Evolutionary conservation across 441 rosid genomes (phyloP).

Genomic region (Flueggea neowawraea): DNA sequence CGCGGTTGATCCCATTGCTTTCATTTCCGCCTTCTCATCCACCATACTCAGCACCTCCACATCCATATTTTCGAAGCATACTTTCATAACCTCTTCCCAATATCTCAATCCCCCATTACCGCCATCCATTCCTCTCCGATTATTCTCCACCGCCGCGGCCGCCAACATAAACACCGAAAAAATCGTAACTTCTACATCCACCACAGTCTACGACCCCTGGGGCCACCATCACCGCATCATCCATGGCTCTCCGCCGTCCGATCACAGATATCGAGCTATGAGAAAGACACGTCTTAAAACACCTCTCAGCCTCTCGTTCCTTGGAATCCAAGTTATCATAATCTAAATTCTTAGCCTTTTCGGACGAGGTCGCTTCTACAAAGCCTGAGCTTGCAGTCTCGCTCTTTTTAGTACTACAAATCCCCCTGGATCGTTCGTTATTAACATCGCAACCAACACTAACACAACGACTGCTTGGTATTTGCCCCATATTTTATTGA

Average conservation of each 20-base stretch:
- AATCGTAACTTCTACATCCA: not conserved
- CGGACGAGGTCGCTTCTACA: no score
- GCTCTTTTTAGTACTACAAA: no score
- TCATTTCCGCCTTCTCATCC: slow-evolving; percentile 58
- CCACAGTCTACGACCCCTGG: slow-evolving; percentile 15
- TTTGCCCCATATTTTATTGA: no score
- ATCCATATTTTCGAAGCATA: slow-evolving; percentile 69
- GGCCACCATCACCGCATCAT: slow-evolving; percentile 67
- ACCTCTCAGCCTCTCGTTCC: no score
- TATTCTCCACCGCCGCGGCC: slow-evolving; percentile 30
- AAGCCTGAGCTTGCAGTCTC: no score
- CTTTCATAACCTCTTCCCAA: slow-evolving; percentile 58
- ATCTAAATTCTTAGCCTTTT: no score
- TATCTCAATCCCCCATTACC: slow-evolving; percentile 22
- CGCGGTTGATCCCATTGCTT: slow-evolving; percentile 94
- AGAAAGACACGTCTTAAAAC: no score
- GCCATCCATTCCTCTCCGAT: slow-evolving; percentile 11
- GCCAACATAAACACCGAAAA: slow-evolving; percentile 70
- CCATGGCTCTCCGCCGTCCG: slow-evolving; percentile 88
- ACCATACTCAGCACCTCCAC: slow-evolving; percentile 39
- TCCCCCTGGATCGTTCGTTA: no score
- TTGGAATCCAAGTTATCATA: no score
- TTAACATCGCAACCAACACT: no score
- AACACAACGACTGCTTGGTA: no score
- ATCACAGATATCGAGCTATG: slow-evolving; percentile 75